These are phyloP conservation scores for Suillus fuscotomentosus DNA, from an alignment of 768 basidiomycete genomes.

Conservation along the genomic window DNA sequence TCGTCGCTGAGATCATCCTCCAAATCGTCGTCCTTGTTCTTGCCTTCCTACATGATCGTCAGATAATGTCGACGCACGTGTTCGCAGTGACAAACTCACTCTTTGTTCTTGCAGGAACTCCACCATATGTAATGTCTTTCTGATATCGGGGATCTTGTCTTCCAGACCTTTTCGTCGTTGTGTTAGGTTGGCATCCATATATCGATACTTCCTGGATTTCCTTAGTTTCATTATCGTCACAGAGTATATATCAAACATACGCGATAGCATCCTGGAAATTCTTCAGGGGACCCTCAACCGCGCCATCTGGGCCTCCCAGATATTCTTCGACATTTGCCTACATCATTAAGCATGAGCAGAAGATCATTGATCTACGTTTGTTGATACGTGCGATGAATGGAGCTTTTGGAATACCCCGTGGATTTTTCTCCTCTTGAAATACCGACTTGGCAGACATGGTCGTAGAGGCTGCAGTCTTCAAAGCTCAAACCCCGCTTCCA, in stretches of 20 bases:
- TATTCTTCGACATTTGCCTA: slow-evolving; percentile 89
- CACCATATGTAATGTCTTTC: slow-evolving; percentile 89
- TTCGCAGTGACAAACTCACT: slow-evolving; percentile 39
- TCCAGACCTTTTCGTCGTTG: slow-evolving; percentile 79
- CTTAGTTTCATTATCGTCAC: slow-evolving; percentile 17
- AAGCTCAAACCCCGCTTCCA: neutral
- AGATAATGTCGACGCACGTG: neutral
- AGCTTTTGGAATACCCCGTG: slow-evolving; percentile 92
- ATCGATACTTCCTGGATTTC: slow-evolving; percentile 88
- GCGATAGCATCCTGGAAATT: slow-evolving; percentile 90
- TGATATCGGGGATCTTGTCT: slow-evolving; percentile 96
- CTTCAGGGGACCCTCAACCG: slow-evolving; percentile 75
- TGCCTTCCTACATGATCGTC: slow-evolving; percentile 51
- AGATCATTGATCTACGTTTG: neutral
- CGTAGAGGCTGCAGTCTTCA: neutral
- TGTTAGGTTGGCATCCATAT: slow-evolving; percentile 88
- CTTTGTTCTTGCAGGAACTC: slow-evolving; percentile 72
- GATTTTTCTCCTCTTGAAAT: slow-evolving; percentile 60
- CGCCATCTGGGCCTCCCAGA: slow-evolving; percentile 74
- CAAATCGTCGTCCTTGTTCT: slow-evolving; percentile 48
- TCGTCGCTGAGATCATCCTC: slow-evolving; percentile 59
- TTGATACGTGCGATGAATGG: slow-evolving; percentile 83
- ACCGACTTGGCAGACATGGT: slow-evolving; percentile 26
- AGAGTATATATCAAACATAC: slow-evolving; percentile 47
- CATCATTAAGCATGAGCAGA: slow-evolving; percentile 1